phyloP scores from a whole-genome alignment of 2,329 filamentous ascomycete genomes.

The Fusarium drepaniforme region DNA sequence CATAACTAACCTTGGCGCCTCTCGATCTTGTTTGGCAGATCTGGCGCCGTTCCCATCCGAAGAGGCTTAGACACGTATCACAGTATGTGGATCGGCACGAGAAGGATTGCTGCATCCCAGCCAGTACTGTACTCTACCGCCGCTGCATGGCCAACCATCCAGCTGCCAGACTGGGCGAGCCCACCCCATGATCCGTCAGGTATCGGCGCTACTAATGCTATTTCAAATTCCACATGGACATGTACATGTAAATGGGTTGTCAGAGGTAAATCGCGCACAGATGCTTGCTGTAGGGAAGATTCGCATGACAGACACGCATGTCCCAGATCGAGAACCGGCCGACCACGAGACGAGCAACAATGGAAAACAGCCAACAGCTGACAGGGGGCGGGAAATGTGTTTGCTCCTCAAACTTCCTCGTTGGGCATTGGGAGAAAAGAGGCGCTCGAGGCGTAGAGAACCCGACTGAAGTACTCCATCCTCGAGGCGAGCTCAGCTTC shows the following conservation, averaged over 20 bases:
- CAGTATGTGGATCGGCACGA: conserved; percentile 7
- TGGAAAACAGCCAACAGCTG: not conserved
- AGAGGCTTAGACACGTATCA: conserved; percentile 8
- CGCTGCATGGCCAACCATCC: not conserved
- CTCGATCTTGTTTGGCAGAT: conserved; percentile 3
- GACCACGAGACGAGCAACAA: not conserved
- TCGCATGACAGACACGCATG: not conserved
- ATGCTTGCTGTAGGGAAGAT: conserved; percentile 1
- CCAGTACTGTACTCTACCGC: not conserved
- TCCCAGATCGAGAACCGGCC: not conserved
- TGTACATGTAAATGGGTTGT: conserved; percentile 1
- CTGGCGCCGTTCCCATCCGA: conserved; percentile 1
- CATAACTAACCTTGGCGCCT: not conserved
- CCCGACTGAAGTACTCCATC: not conserved
- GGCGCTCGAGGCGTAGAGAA: not conserved
- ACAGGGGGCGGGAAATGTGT: not conserved
- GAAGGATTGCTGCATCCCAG: conserved; percentile 15
- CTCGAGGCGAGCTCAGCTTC: conserved; percentile 1
- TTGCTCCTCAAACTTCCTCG: not conserved
- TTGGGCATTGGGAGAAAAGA: not conserved
- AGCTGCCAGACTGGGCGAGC: not conserved
- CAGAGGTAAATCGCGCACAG: conserved; percentile 8
- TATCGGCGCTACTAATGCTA: not conserved
- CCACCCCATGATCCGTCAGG: not conserved
- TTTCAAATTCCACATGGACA: not conserved